Evolutionary conservation across 352 stramenopile species (phyloP).

Genomic region (Phytophthora multivora): DNA sequence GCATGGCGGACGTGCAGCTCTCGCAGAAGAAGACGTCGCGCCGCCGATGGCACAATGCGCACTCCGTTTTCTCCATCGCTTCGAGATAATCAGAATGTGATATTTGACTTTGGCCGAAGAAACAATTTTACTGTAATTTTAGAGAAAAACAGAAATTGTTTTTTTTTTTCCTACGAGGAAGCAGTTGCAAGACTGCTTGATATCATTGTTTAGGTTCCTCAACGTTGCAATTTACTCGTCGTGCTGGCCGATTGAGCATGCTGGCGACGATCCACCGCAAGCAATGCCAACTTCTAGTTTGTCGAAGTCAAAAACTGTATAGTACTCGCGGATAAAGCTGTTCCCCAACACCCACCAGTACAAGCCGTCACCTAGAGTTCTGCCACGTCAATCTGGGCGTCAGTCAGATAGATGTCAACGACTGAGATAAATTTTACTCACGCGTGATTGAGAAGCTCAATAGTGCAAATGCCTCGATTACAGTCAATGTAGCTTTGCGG

Average conservation of each 20-base stretch:
- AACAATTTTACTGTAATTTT: too few species aligned
- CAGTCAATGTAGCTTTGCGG: constrained; percentile 53
- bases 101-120: too few species aligned
- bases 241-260: constrained; percentile 12
- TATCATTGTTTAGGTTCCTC: too few species aligned
- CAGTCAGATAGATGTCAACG: not conserved
- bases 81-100: constrained; percentile 10
- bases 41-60: constrained; percentile 56
- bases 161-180: too few species aligned
- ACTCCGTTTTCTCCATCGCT: constrained; percentile 51
- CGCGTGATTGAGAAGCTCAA: constrained; percentile 54
- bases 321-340: constrained; percentile 64
- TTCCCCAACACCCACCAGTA: constrained; percentile 72
- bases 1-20: constrained; percentile 63
- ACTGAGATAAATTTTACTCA: constrained; percentile 10
- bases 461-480: constrained; percentile 33
- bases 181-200: too few species aligned
- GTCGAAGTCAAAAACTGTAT: constrained; percentile 65
- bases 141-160: too few species aligned
- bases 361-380: constrained; percentile 42
- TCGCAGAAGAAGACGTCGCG: constrained; percentile 64
- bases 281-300: constrained; percentile 53
- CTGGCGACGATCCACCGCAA: constrained; percentile 30
- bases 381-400: not conserved
- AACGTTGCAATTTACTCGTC: too few species aligned